Conservation (phyloP, 2,329 filamentous ascomycete genomes). For the Hypoxylon sp. region DNA sequence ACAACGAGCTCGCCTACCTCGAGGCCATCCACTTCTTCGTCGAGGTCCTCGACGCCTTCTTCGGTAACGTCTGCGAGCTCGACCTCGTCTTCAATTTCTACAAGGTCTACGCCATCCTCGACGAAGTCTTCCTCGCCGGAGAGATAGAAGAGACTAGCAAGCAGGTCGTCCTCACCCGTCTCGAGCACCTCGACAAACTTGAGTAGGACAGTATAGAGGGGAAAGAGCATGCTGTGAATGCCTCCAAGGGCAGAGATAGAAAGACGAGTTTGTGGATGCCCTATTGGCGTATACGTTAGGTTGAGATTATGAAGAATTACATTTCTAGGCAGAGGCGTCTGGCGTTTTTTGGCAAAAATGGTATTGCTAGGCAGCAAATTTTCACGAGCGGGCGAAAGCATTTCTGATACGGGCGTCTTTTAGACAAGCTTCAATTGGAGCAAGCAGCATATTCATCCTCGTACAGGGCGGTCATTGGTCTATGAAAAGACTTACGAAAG, state of each 20-base stretch:
- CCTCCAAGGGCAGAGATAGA: conserved; percentile 1
- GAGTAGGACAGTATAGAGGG: conserved; percentile 69
- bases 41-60: conserved; percentile 98
- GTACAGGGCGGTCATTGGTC: neutral
- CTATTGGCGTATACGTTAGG: conserved; percentile 12
- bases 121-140: conserved; percentile 97
- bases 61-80: conserved; percentile 98
- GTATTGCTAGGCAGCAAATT: conserved; percentile 15
- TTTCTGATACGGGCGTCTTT: conserved; percentile 3
- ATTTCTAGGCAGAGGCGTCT: conserved; percentile 40
- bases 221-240: neutral
- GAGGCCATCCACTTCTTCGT: conserved; percentile 99
- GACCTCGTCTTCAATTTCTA: conserved; percentile 89
- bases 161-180: conserved; percentile 91
- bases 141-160: conserved; percentile 99
- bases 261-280: neutral
- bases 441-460: conserved; percentile 2
- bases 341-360: conserved; percentile 36
- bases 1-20: conserved; percentile 96
- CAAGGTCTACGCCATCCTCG: conserved; percentile 96
- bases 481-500: neutral
- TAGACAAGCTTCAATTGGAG: neutral
- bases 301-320: conserved; percentile 11
- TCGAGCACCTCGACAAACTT: conserved; percentile 97
- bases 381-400: conserved; percentile 12